Base-by-base conservation (phyloP, 78 protist species). In the Dictyostelium firmibasis region DNA sequence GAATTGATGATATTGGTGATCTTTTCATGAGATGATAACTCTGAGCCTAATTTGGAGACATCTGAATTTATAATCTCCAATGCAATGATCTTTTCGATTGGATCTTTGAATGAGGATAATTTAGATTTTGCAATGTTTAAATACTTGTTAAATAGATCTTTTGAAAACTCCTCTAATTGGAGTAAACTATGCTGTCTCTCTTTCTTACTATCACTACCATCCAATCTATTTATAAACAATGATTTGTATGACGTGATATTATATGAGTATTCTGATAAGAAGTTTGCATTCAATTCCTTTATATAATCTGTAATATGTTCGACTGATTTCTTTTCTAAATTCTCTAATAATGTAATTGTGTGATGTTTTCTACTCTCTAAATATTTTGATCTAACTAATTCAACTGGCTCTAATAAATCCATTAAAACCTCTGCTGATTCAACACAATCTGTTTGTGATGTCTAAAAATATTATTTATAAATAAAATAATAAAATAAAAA, bases 361-460 rank as follows among this genome's bases (percentile, higher is more conserved):
- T 81, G 84, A 64, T 64, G 72, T 70, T 81, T 89, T 50, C 94
- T 53, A 70, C 94, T 78, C 27, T 78, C 62, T 47, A 89, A 57
- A 89, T 89, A 89, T 16, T 81, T 53, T 33, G 94, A 81, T 89
- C 94, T 78, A 31, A 89, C 94, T 16, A 57, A 38, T 27, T 89
- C 94, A 16, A 89, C 75, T 69, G 94, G 87, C 23, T 89, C 94
- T 69, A 89, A 89, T 20, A 89, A 69, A 27, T 89, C 87, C 82
- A 89, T 64, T 44, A 89, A 43, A 29, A 81, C 53, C 70, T 89
- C 94, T 11, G 94, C 84, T 29, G 87, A 69, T 70, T 89, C 94
- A 41, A 57, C 87, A 25, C 75, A 78, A 44, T 81, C 94, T 14
- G 27, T 69, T 70, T 89, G 72, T 27, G 9, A 50, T 35, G 88